Base-by-base conservation (phyloP, 495 filamentous ascomycete species). In the Podospora conica region DNA sequence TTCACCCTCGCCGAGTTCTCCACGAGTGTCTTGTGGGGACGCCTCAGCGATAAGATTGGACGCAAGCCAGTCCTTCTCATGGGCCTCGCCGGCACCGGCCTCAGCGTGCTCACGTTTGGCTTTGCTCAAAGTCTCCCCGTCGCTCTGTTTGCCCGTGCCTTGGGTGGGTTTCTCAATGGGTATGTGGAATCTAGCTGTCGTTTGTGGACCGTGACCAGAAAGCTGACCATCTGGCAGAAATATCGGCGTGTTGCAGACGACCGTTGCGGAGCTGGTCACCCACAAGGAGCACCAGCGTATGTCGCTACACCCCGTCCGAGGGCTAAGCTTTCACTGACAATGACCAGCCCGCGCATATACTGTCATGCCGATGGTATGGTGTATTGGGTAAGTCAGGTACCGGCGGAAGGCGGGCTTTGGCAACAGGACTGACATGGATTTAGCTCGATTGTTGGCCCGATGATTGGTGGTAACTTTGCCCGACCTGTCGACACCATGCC, bases 361-460 rank as follows among this genome's bases (percentile, higher is more conserved):
- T 8, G 92, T 98, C 71, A 97, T 98, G 95, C 95, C 95, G 1
- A 91, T 96, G 70, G 89, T 97, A 27, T 98, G 96, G 96, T 97
- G 93, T 75, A 78, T 98, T 69, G 95, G 95, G 87, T 90, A 76
- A 68, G 58, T 23, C n/a, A 31, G n/a, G 1, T 18, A 54, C 48
- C 12, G 10, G 18, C 40, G n/a, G n/a, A n/a, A 48, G 40, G 40
- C 3, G 15, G 40, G 15, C 15, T 48, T 25, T 24, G 9, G 22
- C 40, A 8, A 11, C 8, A 53, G 59, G n/a, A 56, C 75, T 71
- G 65, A 69, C 62, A n/a, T 20, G 15, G 12, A 55, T 23, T n/a
- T 21, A 84, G 82, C 15, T 85, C 84, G 53, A 96, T 98, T 68
- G 82, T 98, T 66, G 95, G 96, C 12, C 92, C 94, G 63, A 87